Conservation (phyloP, 441 rosid species). For the Populus hybrid region DNA sequence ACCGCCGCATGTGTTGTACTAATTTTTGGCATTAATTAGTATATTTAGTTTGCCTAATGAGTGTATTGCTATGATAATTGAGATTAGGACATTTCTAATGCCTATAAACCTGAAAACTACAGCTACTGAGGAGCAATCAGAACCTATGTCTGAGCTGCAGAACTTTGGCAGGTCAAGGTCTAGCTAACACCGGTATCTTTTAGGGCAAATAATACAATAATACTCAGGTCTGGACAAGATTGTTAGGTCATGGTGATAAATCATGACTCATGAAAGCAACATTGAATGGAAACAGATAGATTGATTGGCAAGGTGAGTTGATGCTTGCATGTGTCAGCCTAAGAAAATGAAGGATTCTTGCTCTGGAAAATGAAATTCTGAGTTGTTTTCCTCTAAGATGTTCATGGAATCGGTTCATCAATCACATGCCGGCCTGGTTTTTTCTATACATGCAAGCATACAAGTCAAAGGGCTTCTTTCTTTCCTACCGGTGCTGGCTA, state of each 20-base stretch:
- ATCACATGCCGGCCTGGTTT: background rate
- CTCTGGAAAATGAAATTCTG: background rate
- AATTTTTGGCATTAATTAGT: background rate
- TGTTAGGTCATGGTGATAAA: background rate
- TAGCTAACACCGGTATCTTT: background rate
- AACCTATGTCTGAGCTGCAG: background rate
- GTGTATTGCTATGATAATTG: background rate
- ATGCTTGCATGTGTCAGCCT: background rate
- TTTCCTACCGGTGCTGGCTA: background rate
- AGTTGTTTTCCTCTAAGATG: background rate
- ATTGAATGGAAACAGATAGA: background rate
- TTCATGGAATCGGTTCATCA: background rate
- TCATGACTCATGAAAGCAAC: background rate
- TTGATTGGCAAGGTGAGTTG: background rate
- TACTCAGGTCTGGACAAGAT: background rate
- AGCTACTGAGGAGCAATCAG: background rate
- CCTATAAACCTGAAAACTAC: background rate
- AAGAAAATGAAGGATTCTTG: background rate
- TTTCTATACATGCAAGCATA: background rate
- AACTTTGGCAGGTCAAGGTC: background rate
- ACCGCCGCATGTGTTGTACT: slow-evolving; percentile 14
- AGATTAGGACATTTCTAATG: background rate
- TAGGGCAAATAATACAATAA: background rate
- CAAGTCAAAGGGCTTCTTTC: background rate
- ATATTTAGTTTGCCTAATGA: slow-evolving; percentile 19